A percentile compares a stretch with the other conserved stretches of the same genome.
These are phyloP conservation scores for Ophiocordyceps camponoti-saundersi DNA, from an alignment of 2,329 filamentous ascomycete species.

Conservation along the genomic window DNA sequence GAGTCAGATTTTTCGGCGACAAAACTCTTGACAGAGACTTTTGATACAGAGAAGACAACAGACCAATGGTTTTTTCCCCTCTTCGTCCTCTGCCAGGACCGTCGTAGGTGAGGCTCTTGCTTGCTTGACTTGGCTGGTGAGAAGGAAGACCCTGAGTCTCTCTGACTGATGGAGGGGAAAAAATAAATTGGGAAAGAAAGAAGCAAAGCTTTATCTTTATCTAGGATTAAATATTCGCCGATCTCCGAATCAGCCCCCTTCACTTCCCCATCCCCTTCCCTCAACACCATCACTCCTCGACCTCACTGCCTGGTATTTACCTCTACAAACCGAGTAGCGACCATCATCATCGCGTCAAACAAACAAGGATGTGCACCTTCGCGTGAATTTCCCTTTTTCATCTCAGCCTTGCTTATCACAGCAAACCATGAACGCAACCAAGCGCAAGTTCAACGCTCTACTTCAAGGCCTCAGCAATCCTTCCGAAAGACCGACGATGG, in stretches of 20 bases:
- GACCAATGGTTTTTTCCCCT: too few relatives aligned
- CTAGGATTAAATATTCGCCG: conserved; percentile 5
- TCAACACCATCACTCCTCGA: not conserved
- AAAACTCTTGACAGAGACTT: not conserved
- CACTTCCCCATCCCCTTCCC: not conserved
- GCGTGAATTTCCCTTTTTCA: not conserved
- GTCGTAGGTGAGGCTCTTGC: not conserved
- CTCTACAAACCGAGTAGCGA: not conserved
- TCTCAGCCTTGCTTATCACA: not conserved
- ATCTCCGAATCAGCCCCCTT: conserved; percentile 1
- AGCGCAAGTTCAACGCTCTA: conserved; percentile 66
- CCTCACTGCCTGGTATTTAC: not conserved
- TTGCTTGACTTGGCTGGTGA: not conserved
- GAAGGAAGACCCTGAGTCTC: too few relatives aligned
- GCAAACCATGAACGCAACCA: conserved; percentile 51
- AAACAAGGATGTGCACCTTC: too few relatives aligned
- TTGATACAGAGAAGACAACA: not conserved
- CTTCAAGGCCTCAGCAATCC: conserved; percentile 46
- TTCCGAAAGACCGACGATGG: conserved; percentile 1
- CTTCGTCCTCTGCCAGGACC: too few relatives aligned
- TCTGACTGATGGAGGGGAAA: not conserved
- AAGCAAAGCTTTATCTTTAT: conserved; percentile 2
- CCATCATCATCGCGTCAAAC: not conserved
- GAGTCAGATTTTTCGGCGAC: too few relatives aligned
- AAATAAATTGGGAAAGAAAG: not conserved